Base-by-base conservation (phyloP, 2,329 filamentous ascomycete species). In the Colletotrichum nymphaeae region DNA sequence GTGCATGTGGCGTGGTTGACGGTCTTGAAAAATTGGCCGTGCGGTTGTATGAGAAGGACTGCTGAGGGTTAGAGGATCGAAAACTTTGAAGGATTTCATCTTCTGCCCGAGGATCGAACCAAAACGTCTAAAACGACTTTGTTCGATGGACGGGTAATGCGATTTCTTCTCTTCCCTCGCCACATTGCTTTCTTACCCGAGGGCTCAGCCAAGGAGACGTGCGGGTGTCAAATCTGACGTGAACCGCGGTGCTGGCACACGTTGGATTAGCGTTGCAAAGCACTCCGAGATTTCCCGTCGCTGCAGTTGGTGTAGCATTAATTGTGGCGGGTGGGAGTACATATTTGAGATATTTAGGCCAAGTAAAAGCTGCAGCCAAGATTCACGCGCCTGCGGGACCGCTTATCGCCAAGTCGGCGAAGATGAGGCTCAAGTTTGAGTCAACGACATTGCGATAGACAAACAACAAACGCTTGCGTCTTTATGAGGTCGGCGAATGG, bases 81-180 rank as follows among this genome's bases (percentile, higher is more conserved):
- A 63, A 52, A 60, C 66, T 59, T 60, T 60, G 55, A 55, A 65
- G 67, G 60, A 73, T 73, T 73, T 70, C 70, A 70, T 22, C 32
- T 62, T 60, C 70, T 73, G 70, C 70, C 70, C 70, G 70, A 73
- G 60, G 60, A 73, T 73, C 67, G 59, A 73, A 62, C 32, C 67
- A 73, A 73, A 73, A 63, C 55, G 67, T 28, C 26, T 12, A 57
- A n/a, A 56, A 64, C 57, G 56, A 59, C 56, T 22, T 22, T 66
- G 42, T 55, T 52, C 53, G 60, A 59, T 16, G 26, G 14, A 14
- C 22, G n/a, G 28, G 11, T 24, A 59, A 63, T n/a, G 26, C 11
- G n/a, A 49, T 32, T 49, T 22, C 4, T 7, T n/a, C 3, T 42
- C 16, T 7, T 52, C 16, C 35, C 59, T 73, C 46, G 70, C 70